Base-by-base conservation (phyloP, 495 filamentous ascomycete genomes). In the Elaphomyces granulatus region DNA sequence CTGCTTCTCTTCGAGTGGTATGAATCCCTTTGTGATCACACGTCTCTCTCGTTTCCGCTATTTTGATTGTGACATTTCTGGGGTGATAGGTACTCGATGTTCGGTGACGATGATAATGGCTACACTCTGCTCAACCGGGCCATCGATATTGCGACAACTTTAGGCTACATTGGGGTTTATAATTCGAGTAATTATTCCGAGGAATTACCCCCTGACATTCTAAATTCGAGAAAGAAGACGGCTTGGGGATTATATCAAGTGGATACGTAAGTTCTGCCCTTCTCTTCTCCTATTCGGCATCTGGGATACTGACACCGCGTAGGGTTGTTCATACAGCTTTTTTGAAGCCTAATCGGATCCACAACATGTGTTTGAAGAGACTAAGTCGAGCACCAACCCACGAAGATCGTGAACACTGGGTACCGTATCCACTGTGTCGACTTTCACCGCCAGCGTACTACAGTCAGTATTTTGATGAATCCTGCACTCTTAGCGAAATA, bases 191-290 rank as follows among this genome's bases (percentile, higher is more conserved):
- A 6, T 6, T 12, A 6, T 12, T 28, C 12, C 23, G 23, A 28
- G 23, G 23, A 6, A 12, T 12, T 6, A 12, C 32, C 34, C 17
- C 6, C 8, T 6, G 41, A 43, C 7, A 9, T 38, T 14, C 26
- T 20, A n/a, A 20, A 33, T 4, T 66, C 60, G 2, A 36, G 57
- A 28, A 50, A 48, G 38, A 46, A 56, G 38, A 63, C 59, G 14
- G 60, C 58, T 3, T 66, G 63, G 64, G 64, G 64, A 1, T 38
- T 68, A 15, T 66, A 65, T 36, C 59, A 66, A 34, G 55, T 66
- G 31, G 64, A 68, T 32, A 65, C 64, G 64, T 64, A 43, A 34
- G 62, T 45, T 20, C 15, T 14, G 15, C 19, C 19, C 10, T 14
- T 19, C 20, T 3, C n/a, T 4, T 41, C 4, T 16, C n/a, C 20